Base-by-base conservation (phyloP, 495 filamentous ascomycete species). In the Hypoxylon crocopeplum region DNA sequence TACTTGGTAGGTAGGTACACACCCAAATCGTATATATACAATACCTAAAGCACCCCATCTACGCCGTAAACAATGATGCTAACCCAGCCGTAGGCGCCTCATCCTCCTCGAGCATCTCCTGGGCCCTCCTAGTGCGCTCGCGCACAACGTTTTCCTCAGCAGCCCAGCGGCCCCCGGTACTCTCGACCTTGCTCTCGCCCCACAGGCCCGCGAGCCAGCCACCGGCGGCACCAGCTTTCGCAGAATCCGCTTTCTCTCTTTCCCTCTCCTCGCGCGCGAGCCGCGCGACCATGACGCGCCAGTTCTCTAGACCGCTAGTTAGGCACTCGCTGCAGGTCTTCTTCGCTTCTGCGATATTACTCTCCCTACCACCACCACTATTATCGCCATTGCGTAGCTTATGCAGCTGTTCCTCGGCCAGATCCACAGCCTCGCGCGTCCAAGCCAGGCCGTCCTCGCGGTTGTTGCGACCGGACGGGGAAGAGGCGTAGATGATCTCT, bases 391-490 rank as follows among this genome's bases (percentile, higher is more conserved):
- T 34, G 34, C 15, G 19, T 0, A 72, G 67, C 8, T 67, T 52
- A 57, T 80, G 78, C 2, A 81, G 71, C 58, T 81, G 77, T 55
- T 84, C 79, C 49, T 83, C 79, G 41, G 84, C 72, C 12, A 76
- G 61, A 62, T 92, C 89, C 45, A 92, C 89, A 22, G 88, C 89
- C 53, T 93, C 88, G 48, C 90, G 85, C 8, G 88, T 94, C 92
- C 93, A 96, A 47, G 82, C 82, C 7, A 97, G 79, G 0, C 91
- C 92, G 48, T 86, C 82, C 36, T 88, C 82, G 25, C 79, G 78
- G 30, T 68, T 64, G 21, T 40, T 46, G 17, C 70, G 59, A 3
- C 10, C 60, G 37, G 42, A 38, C 10, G 56, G 16, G 15, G 61
- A 57, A 5, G 73, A 62, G 1, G 91, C 83, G 75, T 88, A 98